A percentile compares a stretch with the other conserved stretches of the same genome.
Conservation (phyloP, 768 basidiomycete genomes). For the Erythrobasidium yunnanense region DNA sequence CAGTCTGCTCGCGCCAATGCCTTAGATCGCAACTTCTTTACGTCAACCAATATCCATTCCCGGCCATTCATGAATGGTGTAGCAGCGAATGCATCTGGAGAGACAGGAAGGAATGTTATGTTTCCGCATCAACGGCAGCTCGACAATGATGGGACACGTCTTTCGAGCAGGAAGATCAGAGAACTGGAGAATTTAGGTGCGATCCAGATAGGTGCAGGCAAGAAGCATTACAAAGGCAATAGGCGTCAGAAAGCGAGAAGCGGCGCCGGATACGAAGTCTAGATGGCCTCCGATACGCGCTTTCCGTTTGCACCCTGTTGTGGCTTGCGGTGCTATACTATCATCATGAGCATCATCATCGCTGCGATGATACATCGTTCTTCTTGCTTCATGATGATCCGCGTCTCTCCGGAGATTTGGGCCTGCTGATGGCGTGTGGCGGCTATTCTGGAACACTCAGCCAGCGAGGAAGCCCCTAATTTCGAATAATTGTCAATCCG, state of each 20-base stretch:
- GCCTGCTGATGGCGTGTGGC: too few species aligned
- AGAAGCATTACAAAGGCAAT: constrained; percentile 79
- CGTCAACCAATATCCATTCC: constrained; percentile 46
- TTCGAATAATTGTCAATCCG: too few species aligned
- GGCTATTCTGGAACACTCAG: too few species aligned
- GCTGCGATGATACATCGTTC: too few species aligned
- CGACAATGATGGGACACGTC: constrained; percentile 61
- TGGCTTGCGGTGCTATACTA: too few species aligned
- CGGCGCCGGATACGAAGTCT: constrained; percentile 87
- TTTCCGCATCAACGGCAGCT: constrained; percentile 79
- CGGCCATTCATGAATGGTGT: constrained; percentile 57
- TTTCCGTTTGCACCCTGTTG: too few species aligned
- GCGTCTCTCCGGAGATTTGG: too few species aligned
- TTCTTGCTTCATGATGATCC: too few species aligned
- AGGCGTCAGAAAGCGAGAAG: constrained; percentile 75
- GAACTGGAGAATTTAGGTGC: constrained; percentile 44
- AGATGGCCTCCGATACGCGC: too few species aligned
- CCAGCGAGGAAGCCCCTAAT: too few species aligned
- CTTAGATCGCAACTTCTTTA: constrained; percentile 76
- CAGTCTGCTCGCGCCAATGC: constrained; percentile 53
- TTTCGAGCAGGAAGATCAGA: constrained; percentile 45
- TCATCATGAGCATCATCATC: too few species aligned
- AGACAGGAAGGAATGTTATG: constrained; percentile 52
- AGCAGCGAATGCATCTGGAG: constrained; percentile 47
- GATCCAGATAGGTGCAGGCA: constrained; percentile 46